Conservation (phyloP, 441 rosid species). For the Adansonia rubrostipa region DNA sequence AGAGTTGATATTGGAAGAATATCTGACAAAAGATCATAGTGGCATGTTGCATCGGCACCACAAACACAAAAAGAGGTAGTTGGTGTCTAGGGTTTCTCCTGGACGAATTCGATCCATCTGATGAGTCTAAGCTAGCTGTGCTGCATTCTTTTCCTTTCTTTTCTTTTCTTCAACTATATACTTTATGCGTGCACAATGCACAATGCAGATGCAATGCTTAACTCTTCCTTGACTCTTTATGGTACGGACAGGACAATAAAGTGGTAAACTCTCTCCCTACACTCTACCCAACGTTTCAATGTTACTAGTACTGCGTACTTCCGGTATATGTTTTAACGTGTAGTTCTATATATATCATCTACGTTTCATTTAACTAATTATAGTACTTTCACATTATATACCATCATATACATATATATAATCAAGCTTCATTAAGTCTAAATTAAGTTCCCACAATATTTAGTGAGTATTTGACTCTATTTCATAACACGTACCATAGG, state of each 20-base stretch:
- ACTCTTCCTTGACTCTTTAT: background rate
- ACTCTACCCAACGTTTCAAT: slow-evolving; percentile 1
- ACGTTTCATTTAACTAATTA: background rate
- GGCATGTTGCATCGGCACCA: background rate
- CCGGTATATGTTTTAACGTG: no score
- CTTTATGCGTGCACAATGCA: slow-evolving; percentile 6
- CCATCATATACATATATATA: no score
- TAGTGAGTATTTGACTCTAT: background rate
- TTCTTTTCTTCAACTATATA: background rate
- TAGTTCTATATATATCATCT: background rate
- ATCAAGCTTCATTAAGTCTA: background rate
- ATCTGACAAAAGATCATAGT: slow-evolving; percentile 3
- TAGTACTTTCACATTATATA: background rate
- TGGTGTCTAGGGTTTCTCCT: slow-evolving; percentile 9
- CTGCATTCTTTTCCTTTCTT: background rate
- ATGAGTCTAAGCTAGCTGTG: background rate
- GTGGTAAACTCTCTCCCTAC: background rate
- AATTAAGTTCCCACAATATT: background rate
- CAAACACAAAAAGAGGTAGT: slow-evolving; percentile 1
- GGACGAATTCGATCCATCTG: slow-evolving; percentile 10
- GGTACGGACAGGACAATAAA: background rate
- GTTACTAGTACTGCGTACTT: no score
- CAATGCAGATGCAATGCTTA: background rate
- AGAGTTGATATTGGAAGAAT: slow-evolving; percentile 7
- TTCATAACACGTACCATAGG: background rate